Evolutionary conservation across 164 flowering plant genomes (phyloP).

Genomic region (Piper longum): DNA sequence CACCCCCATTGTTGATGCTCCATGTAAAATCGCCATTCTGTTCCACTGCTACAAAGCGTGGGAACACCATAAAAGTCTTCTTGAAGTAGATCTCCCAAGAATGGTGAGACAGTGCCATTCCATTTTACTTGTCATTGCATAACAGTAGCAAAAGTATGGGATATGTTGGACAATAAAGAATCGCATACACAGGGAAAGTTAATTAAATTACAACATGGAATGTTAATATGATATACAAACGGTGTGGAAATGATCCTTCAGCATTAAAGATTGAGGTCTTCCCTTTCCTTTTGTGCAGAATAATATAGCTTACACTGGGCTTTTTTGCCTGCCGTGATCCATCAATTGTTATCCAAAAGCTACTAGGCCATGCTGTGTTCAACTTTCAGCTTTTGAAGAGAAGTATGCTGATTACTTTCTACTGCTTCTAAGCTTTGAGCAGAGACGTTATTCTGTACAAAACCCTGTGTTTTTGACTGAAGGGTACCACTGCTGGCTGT

Average conservation of each 20-base stretch:
- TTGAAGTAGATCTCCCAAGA: too few species aligned
- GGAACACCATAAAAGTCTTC: too few species aligned
- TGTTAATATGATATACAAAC: not conserved
- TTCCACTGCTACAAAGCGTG: too few species aligned
- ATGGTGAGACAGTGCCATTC: too few species aligned
- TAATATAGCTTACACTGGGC: not conserved
- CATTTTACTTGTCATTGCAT: not conserved
- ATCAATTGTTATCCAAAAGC: not conserved
- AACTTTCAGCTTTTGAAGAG: conserved; percentile 40
- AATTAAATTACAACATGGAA: not conserved
- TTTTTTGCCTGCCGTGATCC: not conserved
- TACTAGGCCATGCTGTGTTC: conserved; percentile 13
- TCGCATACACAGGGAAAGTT: not conserved
- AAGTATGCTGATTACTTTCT: conserved; percentile 31
- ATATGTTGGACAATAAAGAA: not conserved
- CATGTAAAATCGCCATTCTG: too few species aligned
- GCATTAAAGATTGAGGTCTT: too few species aligned
- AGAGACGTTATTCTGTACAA: conserved; percentile 14
- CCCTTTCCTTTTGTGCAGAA: not conserved
- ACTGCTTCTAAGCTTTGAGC: conserved; percentile 18
- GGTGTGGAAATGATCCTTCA: too few species aligned
- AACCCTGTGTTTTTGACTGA: conserved; percentile 17
- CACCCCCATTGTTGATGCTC: too few species aligned
- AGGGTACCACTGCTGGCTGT: conserved; percentile 15
- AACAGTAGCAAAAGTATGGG: not conserved